A percentile compares a stretch with the other conserved stretches of the same genome.
These are phyloP conservation scores for Phoenix roebelenii DNA, from an alignment of 176 grass and related monocot species.

Conservation along the genomic window DNA sequence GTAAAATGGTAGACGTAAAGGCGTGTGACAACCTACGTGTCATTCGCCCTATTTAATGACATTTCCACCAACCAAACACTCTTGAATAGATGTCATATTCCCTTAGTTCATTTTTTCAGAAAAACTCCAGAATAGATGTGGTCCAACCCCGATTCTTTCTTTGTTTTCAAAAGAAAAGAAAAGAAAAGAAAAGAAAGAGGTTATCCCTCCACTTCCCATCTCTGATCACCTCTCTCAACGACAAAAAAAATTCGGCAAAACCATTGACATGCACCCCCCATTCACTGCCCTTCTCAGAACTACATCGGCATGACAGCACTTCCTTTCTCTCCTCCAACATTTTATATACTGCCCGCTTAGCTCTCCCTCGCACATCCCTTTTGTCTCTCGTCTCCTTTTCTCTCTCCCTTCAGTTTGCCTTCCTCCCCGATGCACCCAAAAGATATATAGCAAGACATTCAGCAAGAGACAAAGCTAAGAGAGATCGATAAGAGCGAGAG, in stretches of 20 bases:
- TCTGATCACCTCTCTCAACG: no score
- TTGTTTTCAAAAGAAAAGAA: not conserved
- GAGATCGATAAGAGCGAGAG: not conserved
- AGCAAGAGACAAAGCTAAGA: not conserved
- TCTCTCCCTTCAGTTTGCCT: not conserved
- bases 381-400: slow-evolving; percentile 28
- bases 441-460: slow-evolving; percentile 2
- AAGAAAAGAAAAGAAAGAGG: no score
- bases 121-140: no score
- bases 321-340: slow-evolving; percentile 13
- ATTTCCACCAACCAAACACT: slow-evolving; percentile 17
- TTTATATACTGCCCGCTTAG: slow-evolving; percentile 19
- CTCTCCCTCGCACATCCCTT: slow-evolving; percentile 23
- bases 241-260: not conserved
- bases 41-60: slow-evolving; percentile 8
- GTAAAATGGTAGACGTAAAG: slow-evolving; percentile 8
- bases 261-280: slow-evolving; percentile 20
- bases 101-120: no score
- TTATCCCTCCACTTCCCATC: no score
- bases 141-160: not conserved
- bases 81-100: slow-evolving; percentile 1
- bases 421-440: not conserved
- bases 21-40: slow-evolving; percentile 1
- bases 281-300: slow-evolving; percentile 21
- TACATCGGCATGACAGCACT: slow-evolving; percentile 39